Conservation (phyloP, 2,329 filamentous ascomycete genomes). For the Leptographium lundbergii region DNA sequence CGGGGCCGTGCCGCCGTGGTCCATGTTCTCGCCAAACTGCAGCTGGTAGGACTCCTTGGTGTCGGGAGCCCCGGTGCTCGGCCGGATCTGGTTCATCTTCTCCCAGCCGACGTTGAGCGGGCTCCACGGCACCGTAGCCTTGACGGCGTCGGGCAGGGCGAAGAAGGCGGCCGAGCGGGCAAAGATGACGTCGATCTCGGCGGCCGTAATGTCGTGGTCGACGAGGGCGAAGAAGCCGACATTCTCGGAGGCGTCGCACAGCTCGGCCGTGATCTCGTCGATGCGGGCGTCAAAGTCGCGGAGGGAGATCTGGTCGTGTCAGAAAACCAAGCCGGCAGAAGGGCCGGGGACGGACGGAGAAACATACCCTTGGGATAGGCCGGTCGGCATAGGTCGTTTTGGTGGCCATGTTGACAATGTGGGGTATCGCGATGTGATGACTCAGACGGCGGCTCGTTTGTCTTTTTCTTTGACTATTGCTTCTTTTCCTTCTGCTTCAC, state of each 20-base stretch:
- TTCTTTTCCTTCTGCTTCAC: background rate
- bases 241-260: conserved; percentile 41
- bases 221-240: conserved; percentile 45
- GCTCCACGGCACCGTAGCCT: conserved; percentile 41
- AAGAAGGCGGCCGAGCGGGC: conserved; percentile 34
- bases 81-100: conserved; percentile 43
- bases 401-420: background rate
- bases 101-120: conserved; percentile 48
- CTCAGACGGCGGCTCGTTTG: no score
- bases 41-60: conserved; percentile 51
- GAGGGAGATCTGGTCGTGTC: conserved; percentile 32
- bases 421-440: background rate
- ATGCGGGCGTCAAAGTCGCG: conserved; percentile 38
- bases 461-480: background rate
- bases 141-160: conserved; percentile 34
- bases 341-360: no score
- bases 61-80: conserved; percentile 45
- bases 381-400: background rate
- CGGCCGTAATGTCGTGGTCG: conserved; percentile 29
- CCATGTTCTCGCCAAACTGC: conserved; percentile 39
- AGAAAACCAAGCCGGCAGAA: no score
- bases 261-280: conserved; percentile 37
- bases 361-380: background rate
- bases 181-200: conserved; percentile 31
- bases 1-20: conserved; percentile 29